Conservation (phyloP, 1,139 yeast species). For the Hemisphaericaspora xylofermentans region DNA sequence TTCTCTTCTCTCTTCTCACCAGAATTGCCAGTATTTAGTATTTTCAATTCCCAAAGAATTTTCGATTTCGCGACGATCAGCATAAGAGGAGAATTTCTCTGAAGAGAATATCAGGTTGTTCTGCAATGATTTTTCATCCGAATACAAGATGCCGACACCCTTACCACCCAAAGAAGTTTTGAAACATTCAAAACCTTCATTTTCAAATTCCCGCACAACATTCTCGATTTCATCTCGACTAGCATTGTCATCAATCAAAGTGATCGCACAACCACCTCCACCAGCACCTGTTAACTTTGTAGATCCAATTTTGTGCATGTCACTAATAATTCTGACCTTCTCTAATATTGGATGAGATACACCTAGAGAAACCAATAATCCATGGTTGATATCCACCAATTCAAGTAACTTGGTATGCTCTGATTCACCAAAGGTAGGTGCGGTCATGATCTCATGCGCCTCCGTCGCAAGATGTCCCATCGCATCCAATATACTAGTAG, state of each 20-base stretch:
- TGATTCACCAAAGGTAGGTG: conserved; percentile 47
- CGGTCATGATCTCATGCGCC: conserved; percentile 62
- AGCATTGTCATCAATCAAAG: conserved; percentile 60
- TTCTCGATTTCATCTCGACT: conserved; percentile 28
- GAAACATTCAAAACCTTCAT: conserved; percentile 70
- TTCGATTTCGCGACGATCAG: conserved; percentile 49
- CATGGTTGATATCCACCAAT: conserved; percentile 84
- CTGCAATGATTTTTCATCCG: conserved; percentile 19
- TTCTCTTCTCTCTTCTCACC: conserved; percentile 36
- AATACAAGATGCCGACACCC: conserved; percentile 65
- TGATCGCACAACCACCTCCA: conserved; percentile 98
- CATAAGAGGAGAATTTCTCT: conserved; percentile 36
- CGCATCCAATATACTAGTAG: conserved; percentile 62
- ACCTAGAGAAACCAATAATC: conserved; percentile 79
- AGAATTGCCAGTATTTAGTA: conserved; percentile 55
- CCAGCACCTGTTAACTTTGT: conserved; percentile 98
- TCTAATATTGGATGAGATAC: conserved; percentile 93
- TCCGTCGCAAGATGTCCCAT: conserved; percentile 68
- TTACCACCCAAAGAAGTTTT: conserved; percentile 85
- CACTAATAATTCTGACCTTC: conserved; percentile 61
- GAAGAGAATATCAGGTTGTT: conserved; percentile 26
- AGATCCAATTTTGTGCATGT: conserved; percentile 66
- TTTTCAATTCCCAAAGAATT: conserved; percentile 40
- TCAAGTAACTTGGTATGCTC: conserved; percentile 53
- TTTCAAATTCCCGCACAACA: conserved; percentile 37